Base-by-base conservation (phyloP, 352 stramenopile genomes). In the Globisporangium yorkense region DNA sequence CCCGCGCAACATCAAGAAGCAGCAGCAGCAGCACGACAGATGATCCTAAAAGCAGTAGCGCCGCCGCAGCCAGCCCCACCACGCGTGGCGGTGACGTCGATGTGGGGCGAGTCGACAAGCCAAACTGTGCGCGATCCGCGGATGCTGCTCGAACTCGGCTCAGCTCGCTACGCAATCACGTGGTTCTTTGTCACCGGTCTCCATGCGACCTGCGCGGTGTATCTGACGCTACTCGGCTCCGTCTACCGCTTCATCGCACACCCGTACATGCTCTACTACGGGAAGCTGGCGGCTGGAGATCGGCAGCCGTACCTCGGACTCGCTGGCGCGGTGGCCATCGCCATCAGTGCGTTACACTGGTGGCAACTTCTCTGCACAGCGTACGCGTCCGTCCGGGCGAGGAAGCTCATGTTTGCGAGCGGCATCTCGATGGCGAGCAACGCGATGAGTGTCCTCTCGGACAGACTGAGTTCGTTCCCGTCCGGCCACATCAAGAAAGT, bases 251-350 rank as follows among this genome's bases (percentile, higher is more conserved):
- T 51, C n/a, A n/a, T 56, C 40, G 33, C 27, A 5, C 39, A 37
- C 3, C 56, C 56, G n/a, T 51, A 56, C 47, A 31, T 62, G 4
- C 39, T 43, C 35, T 62, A 56, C 47, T 56, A 51, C 20, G 37
- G 27, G 20, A 40, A 35, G 5, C 21, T 62, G 1, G 39, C 21
- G 15, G 39, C 49, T 2, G 37, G 48, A 8, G 56, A 56, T 12
- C 39, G 31, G 13, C 24, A 45, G 16, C 15, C 24, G n/a, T 47
- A 54, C 16, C 27, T 61, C 7, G 8, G n/a, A 5, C 31, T 15
- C 16, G 33, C 45, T 1, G 35, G 45, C 35, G 20, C 27, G 1
- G 29, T 20, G 0, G n/a, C 48, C 9, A 16, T 12, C 5, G 1
- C 15, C 56, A 9, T 55, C 40, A 29, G 24, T 0, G 47, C 48